Base-by-base conservation (phyloP, 2,329 filamentous ascomycete genomes). In the Botryotinia calthae region DNA sequence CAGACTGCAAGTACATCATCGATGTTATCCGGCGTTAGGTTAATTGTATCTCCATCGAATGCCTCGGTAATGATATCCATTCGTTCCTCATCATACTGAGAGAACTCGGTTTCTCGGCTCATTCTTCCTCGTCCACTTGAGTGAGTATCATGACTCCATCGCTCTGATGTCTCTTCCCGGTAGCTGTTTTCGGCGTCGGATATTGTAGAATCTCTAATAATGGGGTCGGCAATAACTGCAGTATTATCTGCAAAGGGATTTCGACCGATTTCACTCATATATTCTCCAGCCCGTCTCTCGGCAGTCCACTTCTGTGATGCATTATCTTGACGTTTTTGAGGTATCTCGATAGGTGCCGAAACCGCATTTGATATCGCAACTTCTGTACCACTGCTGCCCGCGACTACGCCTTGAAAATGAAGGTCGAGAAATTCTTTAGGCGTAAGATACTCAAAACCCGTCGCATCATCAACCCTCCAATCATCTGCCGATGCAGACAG, bases 321-420 rank as follows among this genome's bases (percentile, higher is more conserved):
- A 25, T 56, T 22, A 6, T 9, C 2, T 9, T 51, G 34, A 31
- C 10, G 6, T 8, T 40, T 68, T 25, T 31, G 65, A 22, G 48
- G 65, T 56, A 68, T 68, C 25, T 68, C 65, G n/a, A 68, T 68
- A 18, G 65, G 65, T 20, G 34, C 18, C 18, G 65, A 56, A 20
- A 37, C 31, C 20, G 48, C 51, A 7, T 42, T 54, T 42, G 48
- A 67, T 16, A 42, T 16, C 46, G 22, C 18, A n/a, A n/a, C 9
- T 22, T 67, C 34, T n/a, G 48, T 2, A 67, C 22, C 5, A 42
- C 64, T n/a, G 31, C n/a, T 20, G 20, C 44, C 31, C 8, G 63
- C 46, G 40, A 22, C 34, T 18, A 67, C 34, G 4, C 46, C 48
- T 25, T 67, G 10, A 42, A 67, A 54, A 42, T 54, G 48, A 16